These are phyloP conservation scores for Cochlearia excelsa DNA, from an alignment of 345 rosid species.

Conservation along the genomic window DNA sequence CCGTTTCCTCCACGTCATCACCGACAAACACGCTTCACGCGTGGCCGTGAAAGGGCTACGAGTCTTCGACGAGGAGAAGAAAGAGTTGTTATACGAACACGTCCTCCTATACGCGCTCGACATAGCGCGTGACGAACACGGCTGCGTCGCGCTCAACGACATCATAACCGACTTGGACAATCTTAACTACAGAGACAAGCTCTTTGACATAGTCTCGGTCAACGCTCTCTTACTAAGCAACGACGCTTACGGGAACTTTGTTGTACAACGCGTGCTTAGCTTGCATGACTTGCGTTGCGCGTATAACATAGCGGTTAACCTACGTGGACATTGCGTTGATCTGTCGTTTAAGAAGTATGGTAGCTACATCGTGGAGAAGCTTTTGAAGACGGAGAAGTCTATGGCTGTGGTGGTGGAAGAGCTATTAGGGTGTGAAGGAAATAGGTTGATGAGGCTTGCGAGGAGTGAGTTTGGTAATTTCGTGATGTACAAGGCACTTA, in stretches of 20 bases:
- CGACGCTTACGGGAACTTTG: constrained; percentile 19
- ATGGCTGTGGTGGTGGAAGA: background rate
- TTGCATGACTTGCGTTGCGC: background rate
- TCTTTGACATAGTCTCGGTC: background rate
- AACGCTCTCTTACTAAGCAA: constrained; percentile 14
- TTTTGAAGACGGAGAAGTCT: background rate
- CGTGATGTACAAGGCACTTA: constrained; percentile 21
- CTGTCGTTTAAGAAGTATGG: constrained; percentile 20
- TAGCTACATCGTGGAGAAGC: constrained; percentile 18
- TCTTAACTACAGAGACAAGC: background rate
- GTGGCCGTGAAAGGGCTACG: constrained; percentile 2
- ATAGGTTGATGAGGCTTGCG: constrained; percentile 19
- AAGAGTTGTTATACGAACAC: background rate
- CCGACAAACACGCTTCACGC: background rate
- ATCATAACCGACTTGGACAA: constrained; percentile 5
- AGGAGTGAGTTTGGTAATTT: constrained; percentile 21
- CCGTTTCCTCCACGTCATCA: constrained; percentile 8
- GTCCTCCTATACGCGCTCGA: background rate
- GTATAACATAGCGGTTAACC: background rate
- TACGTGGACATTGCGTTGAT: constrained; percentile 6
- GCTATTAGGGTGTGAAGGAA: constrained; percentile 3
- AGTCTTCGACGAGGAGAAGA: constrained; percentile 2
- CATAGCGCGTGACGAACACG: constrained; percentile 7
- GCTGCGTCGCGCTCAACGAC: constrained; percentile 16
- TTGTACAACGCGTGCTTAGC: constrained; percentile 20